Conservation (phyloP, 2,329 filamentous ascomycete species). For the Xylariaceae sp. region DNA sequence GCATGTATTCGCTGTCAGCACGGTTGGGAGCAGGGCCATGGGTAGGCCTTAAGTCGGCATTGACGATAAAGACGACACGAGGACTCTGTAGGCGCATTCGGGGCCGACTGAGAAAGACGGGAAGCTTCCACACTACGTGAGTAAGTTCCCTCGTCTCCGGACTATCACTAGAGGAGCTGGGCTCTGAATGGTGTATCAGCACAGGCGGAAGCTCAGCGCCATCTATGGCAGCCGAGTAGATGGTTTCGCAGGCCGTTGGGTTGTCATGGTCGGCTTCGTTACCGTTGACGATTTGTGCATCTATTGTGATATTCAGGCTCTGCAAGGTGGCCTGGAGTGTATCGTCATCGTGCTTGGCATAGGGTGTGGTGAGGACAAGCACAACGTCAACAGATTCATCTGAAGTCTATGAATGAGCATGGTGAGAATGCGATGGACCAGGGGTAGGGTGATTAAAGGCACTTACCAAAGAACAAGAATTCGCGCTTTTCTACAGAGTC, state of each 20-base stretch:
- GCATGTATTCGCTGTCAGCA: conserved; percentile 59
- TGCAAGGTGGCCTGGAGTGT: conserved; percentile 56
- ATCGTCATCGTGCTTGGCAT: conserved; percentile 46
- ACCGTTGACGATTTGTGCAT: conserved; percentile 62
- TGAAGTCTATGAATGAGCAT: conserved; percentile 52
- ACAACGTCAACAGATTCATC: conserved; percentile 71
- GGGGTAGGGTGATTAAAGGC: conserved; percentile 22
- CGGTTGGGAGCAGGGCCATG: conserved; percentile 40
- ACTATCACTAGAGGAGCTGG: conserved; percentile 21
- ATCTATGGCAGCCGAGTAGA: conserved; percentile 53
- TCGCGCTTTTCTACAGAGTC: conserved; percentile 59
- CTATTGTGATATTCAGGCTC: conserved; percentile 62
- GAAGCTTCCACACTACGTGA: conserved; percentile 58
- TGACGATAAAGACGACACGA: conserved; percentile 61
- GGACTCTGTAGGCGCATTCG: conserved; percentile 64
- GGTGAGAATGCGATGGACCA: conserved; percentile 33
- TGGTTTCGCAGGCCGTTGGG: conserved; percentile 51
- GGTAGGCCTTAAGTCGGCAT: conserved; percentile 55
- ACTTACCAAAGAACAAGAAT: conserved; percentile 68
- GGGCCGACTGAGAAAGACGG: conserved; percentile 55
- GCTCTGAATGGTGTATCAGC: conserved; percentile 41
- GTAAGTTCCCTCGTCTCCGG: conserved; percentile 34
- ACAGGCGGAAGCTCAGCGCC: conserved; percentile 49
- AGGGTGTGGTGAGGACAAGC: conserved; percentile 62
- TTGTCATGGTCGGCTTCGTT: conserved; percentile 45